phyloP scores from a whole-genome alignment of 139 green algal genomes.

The Tetraselmis striata region DNA sequence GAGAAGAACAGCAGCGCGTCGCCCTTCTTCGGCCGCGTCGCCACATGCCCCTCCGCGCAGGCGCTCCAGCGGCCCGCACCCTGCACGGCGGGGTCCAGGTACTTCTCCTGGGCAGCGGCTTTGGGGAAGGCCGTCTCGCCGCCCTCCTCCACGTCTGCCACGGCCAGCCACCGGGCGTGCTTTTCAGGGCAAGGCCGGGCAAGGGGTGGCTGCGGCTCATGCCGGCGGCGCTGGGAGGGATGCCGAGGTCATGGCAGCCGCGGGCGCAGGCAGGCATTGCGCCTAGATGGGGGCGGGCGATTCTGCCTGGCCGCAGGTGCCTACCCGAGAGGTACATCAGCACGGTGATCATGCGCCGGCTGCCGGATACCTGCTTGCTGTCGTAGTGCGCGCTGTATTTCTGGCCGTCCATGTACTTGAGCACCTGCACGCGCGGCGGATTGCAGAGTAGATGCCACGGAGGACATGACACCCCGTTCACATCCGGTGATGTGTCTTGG shows the following conservation, averaged over 20 bases:
- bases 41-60: background rate
- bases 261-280: too few relatives aligned
- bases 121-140: conserved; percentile 56
- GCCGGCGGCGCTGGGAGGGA: too few relatives aligned
- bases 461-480: too few relatives aligned
- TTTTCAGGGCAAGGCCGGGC: too few relatives aligned
- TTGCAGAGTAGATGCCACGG: too few relatives aligned
- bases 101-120: conserved; percentile 30
- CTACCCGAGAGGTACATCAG: conserved; percentile 57
- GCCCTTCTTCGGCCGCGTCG: conserved; percentile 16
- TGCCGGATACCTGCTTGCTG: conserved; percentile 45
- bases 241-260: too few relatives aligned
- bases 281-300: too few relatives aligned
- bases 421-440: too few relatives aligned
- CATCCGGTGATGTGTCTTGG: too few relatives aligned
- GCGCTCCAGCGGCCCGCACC: background rate
- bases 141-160: conserved; percentile 29
- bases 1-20: conserved; percentile 61
- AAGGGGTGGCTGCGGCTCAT: too few relatives aligned
- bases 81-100: background rate
- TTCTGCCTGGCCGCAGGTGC: background rate
- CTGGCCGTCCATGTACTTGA: conserved; percentile 69
- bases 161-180: too few relatives aligned
- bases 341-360: conserved; percentile 53
- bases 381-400: conserved; percentile 82